These are phyloP conservation scores for Scleroderma citrinum DNA, from an alignment of 768 basidiomycete species.

Conservation along the genomic window DNA sequence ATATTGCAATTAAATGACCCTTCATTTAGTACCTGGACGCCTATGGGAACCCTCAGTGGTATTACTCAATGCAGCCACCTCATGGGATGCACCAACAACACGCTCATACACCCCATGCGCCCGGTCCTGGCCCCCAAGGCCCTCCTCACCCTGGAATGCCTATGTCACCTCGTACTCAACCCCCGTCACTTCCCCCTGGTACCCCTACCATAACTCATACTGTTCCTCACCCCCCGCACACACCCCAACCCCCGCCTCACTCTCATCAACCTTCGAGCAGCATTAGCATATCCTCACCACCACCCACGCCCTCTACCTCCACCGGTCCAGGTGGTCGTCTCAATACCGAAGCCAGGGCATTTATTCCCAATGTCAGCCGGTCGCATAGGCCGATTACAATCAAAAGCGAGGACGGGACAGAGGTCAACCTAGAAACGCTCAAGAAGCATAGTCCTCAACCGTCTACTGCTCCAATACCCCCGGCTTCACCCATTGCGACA, in stretches of 20 bases:
- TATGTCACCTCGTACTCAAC: conserved; percentile 65
- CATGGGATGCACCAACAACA: conserved; percentile 36
- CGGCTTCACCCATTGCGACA: conserved; percentile 27
- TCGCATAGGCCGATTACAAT: conserved; percentile 44
- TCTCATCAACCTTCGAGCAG: conserved; percentile 41
- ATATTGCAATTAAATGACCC: conserved; percentile 1
- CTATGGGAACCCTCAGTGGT: conserved; percentile 41
- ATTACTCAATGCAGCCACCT: conserved; percentile 30
- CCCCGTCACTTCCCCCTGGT: conserved; percentile 49
- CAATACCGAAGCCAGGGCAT: conserved; percentile 58
- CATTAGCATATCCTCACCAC: conserved; percentile 49
- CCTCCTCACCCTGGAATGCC: conserved; percentile 48
- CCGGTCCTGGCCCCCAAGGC: conserved; percentile 31
- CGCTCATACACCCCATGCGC: conserved; percentile 39
- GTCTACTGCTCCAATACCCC: conserved; percentile 34
- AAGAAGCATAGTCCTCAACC: conserved; percentile 42
- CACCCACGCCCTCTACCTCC: conserved; percentile 59
- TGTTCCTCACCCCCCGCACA: conserved; percentile 39
- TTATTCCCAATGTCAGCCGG: conserved; percentile 49
- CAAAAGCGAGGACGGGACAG: conserved; percentile 59
- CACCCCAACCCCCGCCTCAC: conserved; percentile 41
- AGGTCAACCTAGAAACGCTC: conserved; percentile 54
- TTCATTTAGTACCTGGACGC: conserved; percentile 39
- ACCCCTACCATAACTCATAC: conserved; percentile 68
- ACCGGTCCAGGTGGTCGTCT: conserved; percentile 40